Evolutionary conservation across 345 rosid genomes (phyloP).

Genomic region (Geranium brycei): DNA sequence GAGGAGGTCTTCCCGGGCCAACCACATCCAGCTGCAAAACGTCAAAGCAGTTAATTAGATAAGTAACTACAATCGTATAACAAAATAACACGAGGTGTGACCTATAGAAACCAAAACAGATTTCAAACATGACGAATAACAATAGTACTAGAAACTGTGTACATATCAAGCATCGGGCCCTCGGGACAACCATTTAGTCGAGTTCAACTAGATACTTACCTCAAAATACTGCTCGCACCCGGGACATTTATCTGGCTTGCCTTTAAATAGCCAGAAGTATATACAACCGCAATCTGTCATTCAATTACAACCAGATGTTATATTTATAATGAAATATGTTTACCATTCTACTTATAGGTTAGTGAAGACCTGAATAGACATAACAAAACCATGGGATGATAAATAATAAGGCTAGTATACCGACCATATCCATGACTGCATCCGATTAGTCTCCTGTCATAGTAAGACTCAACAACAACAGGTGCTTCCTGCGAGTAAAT

Average conservation of each 20-base stretch:
- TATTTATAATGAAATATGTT: background rate
- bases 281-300: conserved; percentile 79
- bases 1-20: conserved; percentile 58
- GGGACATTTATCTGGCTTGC: conserved; percentile 68
- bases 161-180: too few species aligned
- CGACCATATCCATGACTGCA: conserved; percentile 81
- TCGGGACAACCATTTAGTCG: too few species aligned
- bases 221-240: conserved; percentile 77
- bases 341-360: background rate
- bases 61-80: background rate
- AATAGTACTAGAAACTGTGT: too few species aligned
- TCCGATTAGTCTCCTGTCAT: conserved; percentile 75
- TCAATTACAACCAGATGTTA: background rate
- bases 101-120: background rate
- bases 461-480: conserved; percentile 57
- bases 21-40: conserved; percentile 66
- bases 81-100: background rate
- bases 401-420: conserved; percentile 18
- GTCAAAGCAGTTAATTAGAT: conserved; percentile 7
- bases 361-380: background rate
- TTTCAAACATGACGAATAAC: background rate
- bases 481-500: conserved; percentile 45
- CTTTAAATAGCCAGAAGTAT: conserved; percentile 93
- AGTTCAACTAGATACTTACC: conserved; percentile 30
- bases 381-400: background rate